phyloP scores from a whole-genome alignment of 2,329 filamentous ascomycete species.

The Cladosporium sp. region DNA sequence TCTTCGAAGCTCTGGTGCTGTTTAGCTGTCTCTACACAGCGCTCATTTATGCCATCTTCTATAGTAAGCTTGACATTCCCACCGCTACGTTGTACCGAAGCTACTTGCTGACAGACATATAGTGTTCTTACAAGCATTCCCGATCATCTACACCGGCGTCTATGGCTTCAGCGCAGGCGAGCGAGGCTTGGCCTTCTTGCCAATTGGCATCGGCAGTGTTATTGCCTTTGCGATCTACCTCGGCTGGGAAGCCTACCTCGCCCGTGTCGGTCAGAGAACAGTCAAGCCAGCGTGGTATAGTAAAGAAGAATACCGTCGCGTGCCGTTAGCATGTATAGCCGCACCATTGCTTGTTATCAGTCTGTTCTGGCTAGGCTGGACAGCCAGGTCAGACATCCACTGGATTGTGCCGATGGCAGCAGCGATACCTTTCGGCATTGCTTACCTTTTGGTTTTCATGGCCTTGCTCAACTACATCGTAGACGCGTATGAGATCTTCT shows the following conservation, averaged over 20 bases:
- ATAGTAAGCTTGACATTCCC: conserved; percentile 37
- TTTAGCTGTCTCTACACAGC: conserved; percentile 67
- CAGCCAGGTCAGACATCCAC: conserved; percentile 31
- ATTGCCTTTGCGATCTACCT: conserved; percentile 56
- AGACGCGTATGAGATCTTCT: conserved; percentile 68
- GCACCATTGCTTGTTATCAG: conserved; percentile 46
- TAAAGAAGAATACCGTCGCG: conserved; percentile 62
- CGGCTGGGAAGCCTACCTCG: conserved; percentile 59
- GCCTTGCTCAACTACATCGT: conserved; percentile 57
- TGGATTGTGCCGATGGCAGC: conserved; percentile 42
- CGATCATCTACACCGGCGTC: conserved; percentile 57
- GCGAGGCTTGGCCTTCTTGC: conserved; percentile 64
- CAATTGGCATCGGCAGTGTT: conserved; percentile 61
- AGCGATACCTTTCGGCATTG: conserved; percentile 42
- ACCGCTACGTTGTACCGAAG: background rate
- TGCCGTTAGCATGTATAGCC: conserved; percentile 68
- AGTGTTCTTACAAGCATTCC: conserved; percentile 72
- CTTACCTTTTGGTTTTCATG: conserved; percentile 49
- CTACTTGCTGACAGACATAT: conserved; percentile 14
- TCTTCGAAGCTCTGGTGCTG: conserved; percentile 67
- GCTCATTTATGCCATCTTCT: conserved; percentile 59
- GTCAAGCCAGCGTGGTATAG: conserved; percentile 52
- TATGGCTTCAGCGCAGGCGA: conserved; percentile 63
- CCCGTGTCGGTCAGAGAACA: conserved; percentile 41
- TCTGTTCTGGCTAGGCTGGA: conserved; percentile 44